phyloP scores from a whole-genome alignment of 805 yeast species.

The Lipomyces starkeyi region DNA sequence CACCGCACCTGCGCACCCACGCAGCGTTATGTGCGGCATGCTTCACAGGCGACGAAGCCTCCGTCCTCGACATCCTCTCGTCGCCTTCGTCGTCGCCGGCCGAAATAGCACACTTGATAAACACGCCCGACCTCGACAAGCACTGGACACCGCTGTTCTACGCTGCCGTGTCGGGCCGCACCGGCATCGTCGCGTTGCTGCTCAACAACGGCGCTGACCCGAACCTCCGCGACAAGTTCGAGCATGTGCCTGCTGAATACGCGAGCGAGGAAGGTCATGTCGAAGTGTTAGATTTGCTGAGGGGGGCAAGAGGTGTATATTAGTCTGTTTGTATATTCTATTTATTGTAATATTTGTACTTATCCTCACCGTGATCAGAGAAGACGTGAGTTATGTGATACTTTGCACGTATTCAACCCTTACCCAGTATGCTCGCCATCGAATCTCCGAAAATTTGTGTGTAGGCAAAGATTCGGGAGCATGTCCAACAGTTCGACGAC shows the following conservation, averaged over 20 bases:
- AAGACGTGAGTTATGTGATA: not conserved
- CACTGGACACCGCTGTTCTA: slow-evolving; percentile 34
- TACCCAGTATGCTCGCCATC: not conserved
- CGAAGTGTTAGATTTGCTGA: slow-evolving; percentile 32
- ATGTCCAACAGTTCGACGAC: too few species aligned
- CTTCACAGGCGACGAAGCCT: slow-evolving; percentile 34
- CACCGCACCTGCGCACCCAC: slow-evolving; percentile 26
- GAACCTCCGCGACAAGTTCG: slow-evolving; percentile 20
- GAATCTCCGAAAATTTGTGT: too few species aligned
- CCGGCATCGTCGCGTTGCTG: slow-evolving; percentile 25
- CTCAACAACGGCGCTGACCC: slow-evolving; percentile 27
- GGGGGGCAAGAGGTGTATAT: not conserved
- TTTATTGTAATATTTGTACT: too few species aligned
- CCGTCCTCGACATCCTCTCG: slow-evolving; percentile 24
- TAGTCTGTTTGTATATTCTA: not conserved
- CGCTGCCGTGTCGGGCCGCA: slow-evolving; percentile 33
- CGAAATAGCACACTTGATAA: slow-evolving; percentile 8
- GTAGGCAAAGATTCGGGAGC: too few species aligned
- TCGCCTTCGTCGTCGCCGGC: slow-evolving; percentile 2
- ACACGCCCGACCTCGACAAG: slow-evolving; percentile 21
- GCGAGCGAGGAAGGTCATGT: slow-evolving; percentile 48
- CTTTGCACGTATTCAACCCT: not conserved
- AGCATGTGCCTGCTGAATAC: slow-evolving; percentile 30
- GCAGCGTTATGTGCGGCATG: slow-evolving; percentile 36
- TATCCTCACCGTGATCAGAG: not conserved